These are phyloP conservation scores for Akanthomyces dipterigenus DNA, from an alignment of 2,329 filamentous ascomycete species.

Conservation along the genomic window DNA sequence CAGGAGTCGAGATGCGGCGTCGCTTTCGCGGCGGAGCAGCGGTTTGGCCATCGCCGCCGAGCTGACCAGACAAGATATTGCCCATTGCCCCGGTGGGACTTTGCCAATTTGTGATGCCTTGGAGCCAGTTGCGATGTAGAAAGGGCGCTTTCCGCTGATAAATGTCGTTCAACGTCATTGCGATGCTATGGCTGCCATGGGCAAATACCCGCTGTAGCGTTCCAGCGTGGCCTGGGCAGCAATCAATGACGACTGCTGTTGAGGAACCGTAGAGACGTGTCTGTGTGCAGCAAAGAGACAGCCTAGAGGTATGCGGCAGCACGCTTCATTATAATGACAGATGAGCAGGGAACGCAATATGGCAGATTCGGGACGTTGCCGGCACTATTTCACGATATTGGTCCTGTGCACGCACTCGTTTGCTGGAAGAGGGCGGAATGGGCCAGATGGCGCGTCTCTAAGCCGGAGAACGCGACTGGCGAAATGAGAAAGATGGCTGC, in stretches of 20 bases:
- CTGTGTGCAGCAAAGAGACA: neutral
- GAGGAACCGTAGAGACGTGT: neutral
- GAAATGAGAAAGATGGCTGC: neutral
- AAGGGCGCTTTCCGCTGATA: slow-evolving; percentile 45
- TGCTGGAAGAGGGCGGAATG: neutral
- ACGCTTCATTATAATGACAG: neutral
- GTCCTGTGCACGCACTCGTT: neutral
- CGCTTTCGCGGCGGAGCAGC: slow-evolving; percentile 42
- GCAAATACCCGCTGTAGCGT: neutral
- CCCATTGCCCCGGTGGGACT: slow-evolving; percentile 33
- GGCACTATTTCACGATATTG: neutral
- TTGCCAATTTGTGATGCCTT: slow-evolving; percentile 38
- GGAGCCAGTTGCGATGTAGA: slow-evolving; percentile 48
- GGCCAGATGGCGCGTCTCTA: neutral
- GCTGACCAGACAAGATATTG: slow-evolving; percentile 32
- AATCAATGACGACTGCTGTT: neutral
- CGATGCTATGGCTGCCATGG: slow-evolving; percentile 15
- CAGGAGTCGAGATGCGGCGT: slow-evolving; percentile 39
- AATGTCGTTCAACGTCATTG: slow-evolving; percentile 42
- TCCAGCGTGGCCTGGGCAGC: neutral
- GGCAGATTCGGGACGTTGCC: neutral
- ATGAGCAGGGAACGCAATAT: neutral
- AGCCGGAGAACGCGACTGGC: neutral
- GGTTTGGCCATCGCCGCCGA: slow-evolving; percentile 27
- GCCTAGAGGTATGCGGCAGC: neutral